Base-by-base conservation (phyloP, 2,329 filamentous ascomycete genomes). In the Botryotinia narcissicola region DNA sequence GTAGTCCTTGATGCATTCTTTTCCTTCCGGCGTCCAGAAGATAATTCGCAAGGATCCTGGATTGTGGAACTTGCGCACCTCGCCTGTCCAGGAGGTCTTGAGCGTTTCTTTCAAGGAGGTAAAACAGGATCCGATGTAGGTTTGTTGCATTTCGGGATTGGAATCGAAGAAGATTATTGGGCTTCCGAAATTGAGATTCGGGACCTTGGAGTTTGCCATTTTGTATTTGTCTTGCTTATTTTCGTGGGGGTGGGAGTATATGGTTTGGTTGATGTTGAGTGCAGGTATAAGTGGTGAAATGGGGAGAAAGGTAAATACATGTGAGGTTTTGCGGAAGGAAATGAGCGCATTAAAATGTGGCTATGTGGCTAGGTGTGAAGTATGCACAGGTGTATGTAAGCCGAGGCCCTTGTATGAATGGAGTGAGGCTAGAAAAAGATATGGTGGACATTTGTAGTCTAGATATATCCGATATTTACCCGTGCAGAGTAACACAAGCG, bases 141-240 rank as follows among this genome's bases (percentile, higher is more conserved):
- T 67, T 60, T 78, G 77, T 72, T 79, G 77, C 69, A 79, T 74
- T 67, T 79, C 77, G 4, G 78, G 78, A 44, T 79, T 75, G 16
- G 78, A 78, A 63, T 80, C 78, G 57, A 79, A 76, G 72, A 80
- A 78, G 29, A 79, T 78, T 44, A 73, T 76, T 5, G 77, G 78
- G 1, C 62, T 67, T 57, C 77, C 78, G 69, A 77, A 73, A 62
- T 77, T 68, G 59, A 74, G 42, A 40, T 74, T 67, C 62, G 73
- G 73, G 10, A 63, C 29, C 29, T 71, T 32, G 14, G 70, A 54
- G 32, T 63, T 63, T 8, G 60, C 10, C 59, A 71, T 71, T 8
- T 14, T 71, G 29, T 48, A 0, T 48, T 25, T 25, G 1, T 48
- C 20, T 10, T 48, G 2, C 25, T 7, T 9, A 3, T 29, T 57